Base-by-base conservation (phyloP, 257 asterid genomes). In the Anisodus tanguticus region DNA sequence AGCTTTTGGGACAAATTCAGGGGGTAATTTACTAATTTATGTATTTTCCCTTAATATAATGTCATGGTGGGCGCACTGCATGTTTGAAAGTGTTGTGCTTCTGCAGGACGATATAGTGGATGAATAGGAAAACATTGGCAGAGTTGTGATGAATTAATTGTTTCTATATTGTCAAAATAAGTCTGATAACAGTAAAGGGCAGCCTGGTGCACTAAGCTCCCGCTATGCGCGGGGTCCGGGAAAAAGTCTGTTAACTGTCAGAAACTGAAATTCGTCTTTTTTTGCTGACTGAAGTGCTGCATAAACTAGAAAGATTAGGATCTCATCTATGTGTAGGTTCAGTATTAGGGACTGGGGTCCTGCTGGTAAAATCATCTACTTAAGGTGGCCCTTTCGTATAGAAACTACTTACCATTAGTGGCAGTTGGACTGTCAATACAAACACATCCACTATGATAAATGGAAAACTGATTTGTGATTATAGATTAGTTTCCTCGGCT, bases 271-370 rank as follows among this genome's bases (percentile, higher is more conserved):
- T 45, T 45, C 57, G 9, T 49, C 81, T 51, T 76, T 1, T 7
- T 49, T 76, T 76, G 62, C 51, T 26, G 62, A 47, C 41, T 47
- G 41, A 72, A 72, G 41, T 72, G 41, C 55, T 72, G 60, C 58
- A 47, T 47, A 72, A 47, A 47, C 80, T 72, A 47, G 4, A 47
- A 47, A 35, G 43, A 72, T 47, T 72, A 72, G 80, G 60, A 72
- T 72, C 80, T 72, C 80, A 72, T 74, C 22, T 51, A 72, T 71
- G 43, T 74, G 45, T 49, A 13, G 80, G 62, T 74, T 57, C 11
- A 19, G 43, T 22, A 49, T 74, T 3, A 74, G 60, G 19, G 37
- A 49, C 45, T 49, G 37, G 45, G 60, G 57, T 11, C 43, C 11
- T 49, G 4, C 22, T 22, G 80, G 80, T 72, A 19, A 72, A 45